Conservation (phyloP, 2,329 filamentous ascomycete species). For the Taxawa tesnikishii region DNA sequence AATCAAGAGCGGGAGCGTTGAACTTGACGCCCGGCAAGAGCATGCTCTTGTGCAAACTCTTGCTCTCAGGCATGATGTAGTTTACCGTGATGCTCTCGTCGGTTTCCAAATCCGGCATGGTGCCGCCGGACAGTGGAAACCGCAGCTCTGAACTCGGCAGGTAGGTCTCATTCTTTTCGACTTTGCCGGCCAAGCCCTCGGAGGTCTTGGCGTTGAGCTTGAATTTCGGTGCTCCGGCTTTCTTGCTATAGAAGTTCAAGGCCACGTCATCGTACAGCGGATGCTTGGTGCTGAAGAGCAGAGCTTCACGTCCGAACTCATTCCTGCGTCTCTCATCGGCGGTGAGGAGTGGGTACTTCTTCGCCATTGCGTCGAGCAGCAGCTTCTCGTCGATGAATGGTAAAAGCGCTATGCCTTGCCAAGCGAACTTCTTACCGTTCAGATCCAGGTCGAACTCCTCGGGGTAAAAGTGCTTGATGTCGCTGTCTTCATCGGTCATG, state of each 20-base stretch:
- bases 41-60: slow-evolving; percentile 81
- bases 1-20: slow-evolving; percentile 58
- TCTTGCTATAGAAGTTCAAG: slow-evolving; percentile 83
- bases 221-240: slow-evolving; percentile 53
- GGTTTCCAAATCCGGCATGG: slow-evolving; percentile 67
- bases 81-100: slow-evolving; percentile 81
- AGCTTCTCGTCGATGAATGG: slow-evolving; percentile 94
- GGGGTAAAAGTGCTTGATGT: slow-evolving; percentile 96
- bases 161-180: slow-evolving; percentile 73
- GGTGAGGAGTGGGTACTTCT: slow-evolving; percentile 68
- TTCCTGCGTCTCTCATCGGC: slow-evolving; percentile 71
- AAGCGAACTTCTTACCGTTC: slow-evolving; percentile 96
- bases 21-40: slow-evolving; percentile 73
- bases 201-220: slow-evolving; percentile 64
- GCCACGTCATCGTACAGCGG: slow-evolving; percentile 77
- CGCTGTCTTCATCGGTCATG: slow-evolving; percentile 78
- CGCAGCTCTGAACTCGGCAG: slow-evolving; percentile 71
- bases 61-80: slow-evolving; percentile 67
- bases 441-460: slow-evolving; percentile 86
- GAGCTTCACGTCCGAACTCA: slow-evolving; percentile 62
- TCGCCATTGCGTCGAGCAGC: slow-evolving; percentile 67
- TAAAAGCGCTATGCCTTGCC: slow-evolving; percentile 88
- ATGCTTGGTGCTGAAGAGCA: slow-evolving; percentile 75
- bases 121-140: slow-evolving; percentile 61
- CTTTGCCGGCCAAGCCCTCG: slow-evolving; percentile 65